Evolutionary conservation across 345 rosid species (phyloP).

Genomic region (Salix viminalis): DNA sequence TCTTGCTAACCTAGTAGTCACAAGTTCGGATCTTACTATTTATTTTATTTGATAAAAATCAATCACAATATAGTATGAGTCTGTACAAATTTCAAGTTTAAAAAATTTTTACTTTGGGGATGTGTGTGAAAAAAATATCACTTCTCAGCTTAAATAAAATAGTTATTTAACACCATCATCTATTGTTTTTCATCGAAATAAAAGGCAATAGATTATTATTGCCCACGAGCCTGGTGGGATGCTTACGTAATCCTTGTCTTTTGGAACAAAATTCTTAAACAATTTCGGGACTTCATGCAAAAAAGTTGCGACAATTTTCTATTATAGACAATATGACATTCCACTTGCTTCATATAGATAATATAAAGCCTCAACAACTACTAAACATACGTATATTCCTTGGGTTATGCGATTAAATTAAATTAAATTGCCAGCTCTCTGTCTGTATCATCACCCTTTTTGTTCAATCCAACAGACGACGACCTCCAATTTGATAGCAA

Average conservation of each 20-base stretch:
- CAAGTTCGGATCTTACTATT: too few relatives aligned
- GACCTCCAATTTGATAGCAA: background rate
- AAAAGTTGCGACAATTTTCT: too few relatives aligned
- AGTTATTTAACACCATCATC: too few relatives aligned
- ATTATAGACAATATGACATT: background rate
- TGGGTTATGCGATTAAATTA: background rate
- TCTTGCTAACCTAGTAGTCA: too few relatives aligned
- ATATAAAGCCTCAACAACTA: background rate
- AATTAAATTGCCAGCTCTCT: background rate
- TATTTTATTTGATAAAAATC: too few relatives aligned
- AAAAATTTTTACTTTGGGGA: too few relatives aligned
- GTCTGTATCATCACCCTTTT: background rate
- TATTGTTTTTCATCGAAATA: background rate
- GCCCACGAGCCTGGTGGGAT: too few relatives aligned
- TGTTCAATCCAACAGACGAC: too few relatives aligned
- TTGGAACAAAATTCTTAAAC: too few relatives aligned
- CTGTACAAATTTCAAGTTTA: accelerated
- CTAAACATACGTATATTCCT: background rate
- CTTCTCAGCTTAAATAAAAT: too few relatives aligned
- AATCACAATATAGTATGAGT: accelerated
- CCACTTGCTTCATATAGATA: background rate
- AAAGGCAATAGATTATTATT: background rate
- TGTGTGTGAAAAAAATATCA: accelerated
- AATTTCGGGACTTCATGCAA: too few relatives aligned
- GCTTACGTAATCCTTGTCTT: too few relatives aligned